Evolutionary conservation across 2,329 filamentous ascomycete species (phyloP), one percentile per base, ranked within the genome.

Genomic region (Scytalidium lignicola): DNA sequence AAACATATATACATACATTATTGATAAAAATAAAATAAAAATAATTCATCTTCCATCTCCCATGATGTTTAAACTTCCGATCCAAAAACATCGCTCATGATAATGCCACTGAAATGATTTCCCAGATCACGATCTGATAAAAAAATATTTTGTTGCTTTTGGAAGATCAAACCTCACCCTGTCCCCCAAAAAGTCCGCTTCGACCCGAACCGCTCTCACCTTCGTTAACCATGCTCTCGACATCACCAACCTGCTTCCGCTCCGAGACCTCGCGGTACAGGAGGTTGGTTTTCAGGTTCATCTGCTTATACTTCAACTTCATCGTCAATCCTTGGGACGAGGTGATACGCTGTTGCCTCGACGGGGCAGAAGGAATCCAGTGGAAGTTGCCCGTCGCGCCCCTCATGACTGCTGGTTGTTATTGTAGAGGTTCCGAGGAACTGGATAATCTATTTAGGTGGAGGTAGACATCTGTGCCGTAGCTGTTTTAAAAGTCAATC

Each of bases 381-480:
- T 43, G 26, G 22, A 46, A 29, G 17, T 65, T 61, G 54, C 65
- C 64, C 70, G 74, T 76, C 67, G 79, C 79, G 71, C 84, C 86
- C 80, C 86, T 90, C 85, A 84, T 90, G 86, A 89, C 86, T 78
- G 86, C 84, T 64, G 58, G 57, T 66, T 84, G 78, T 80, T 93
- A 97, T 88, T 96, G 92, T 46, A 99, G 77, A 57, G 93, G 93
- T 70, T 99, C 93, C 21, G 91, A 96, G 32, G 90, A 96, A 58
- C 90, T 96, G 41, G 90, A 96, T 21, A 99, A 79, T 49, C 93
- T 83, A 74, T 99, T 99, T 45, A 99, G 82, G 69, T 99, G 93
- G 43, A 99, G 86, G 72, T 99, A 99, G 46, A 97, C 93, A 66
- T 99, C 93, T 45, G 93, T 99, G 57, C 93, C 93, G 69, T 99